phyloP scores from a whole-genome alignment of 352 stramenopile species.

The Pythium folliculosum region DNA sequence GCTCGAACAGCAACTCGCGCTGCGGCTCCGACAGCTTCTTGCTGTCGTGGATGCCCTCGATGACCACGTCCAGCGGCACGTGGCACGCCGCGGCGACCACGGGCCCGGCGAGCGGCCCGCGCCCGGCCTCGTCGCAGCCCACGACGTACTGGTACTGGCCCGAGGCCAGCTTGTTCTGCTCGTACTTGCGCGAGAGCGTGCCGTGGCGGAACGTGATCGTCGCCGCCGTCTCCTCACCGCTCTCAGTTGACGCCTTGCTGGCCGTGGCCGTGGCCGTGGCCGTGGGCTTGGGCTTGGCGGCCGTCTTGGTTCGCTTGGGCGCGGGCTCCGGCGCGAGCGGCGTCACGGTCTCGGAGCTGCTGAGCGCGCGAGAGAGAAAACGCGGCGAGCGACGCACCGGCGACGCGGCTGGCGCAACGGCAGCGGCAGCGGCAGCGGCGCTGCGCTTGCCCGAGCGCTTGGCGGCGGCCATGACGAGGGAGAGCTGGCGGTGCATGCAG shows the following conservation, averaged over 20 bases:
- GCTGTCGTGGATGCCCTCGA: slow-evolving; percentile 92
- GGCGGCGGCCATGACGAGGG: slow-evolving; percentile 10
- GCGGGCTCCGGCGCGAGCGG: not conserved
- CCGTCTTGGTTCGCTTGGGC: slow-evolving; percentile 5
- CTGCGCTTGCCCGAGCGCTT: slow-evolving; percentile 8
- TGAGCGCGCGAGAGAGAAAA: slow-evolving; percentile 7
- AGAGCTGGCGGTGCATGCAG: slow-evolving; percentile 6
- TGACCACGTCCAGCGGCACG: slow-evolving; percentile 71
- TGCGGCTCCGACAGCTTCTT: slow-evolving; percentile 96
- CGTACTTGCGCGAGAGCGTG: slow-evolving; percentile 61
- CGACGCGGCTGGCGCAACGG: not conserved
- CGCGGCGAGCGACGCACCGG: slow-evolving; percentile 19
- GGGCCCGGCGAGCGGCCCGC: slow-evolving; percentile 93
- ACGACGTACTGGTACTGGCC: slow-evolving; percentile 79
- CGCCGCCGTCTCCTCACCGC: not conserved
- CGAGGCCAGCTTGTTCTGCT: slow-evolving; percentile 47
- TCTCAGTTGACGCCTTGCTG: not conserved
- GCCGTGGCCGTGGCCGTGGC: too few relatives aligned
- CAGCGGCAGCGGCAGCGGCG: not conserved
- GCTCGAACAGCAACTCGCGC: slow-evolving; percentile 90
- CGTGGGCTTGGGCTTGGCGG: not conserved
- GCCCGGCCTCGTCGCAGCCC: slow-evolving; percentile 96
- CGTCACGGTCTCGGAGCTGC: not conserved
- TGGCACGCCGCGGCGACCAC: slow-evolving; percentile 80
- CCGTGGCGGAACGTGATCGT: slow-evolving; percentile 41